Conservation (phyloP, 768 basidiomycete genomes). For the Leucogyrophana mollusca region DNA sequence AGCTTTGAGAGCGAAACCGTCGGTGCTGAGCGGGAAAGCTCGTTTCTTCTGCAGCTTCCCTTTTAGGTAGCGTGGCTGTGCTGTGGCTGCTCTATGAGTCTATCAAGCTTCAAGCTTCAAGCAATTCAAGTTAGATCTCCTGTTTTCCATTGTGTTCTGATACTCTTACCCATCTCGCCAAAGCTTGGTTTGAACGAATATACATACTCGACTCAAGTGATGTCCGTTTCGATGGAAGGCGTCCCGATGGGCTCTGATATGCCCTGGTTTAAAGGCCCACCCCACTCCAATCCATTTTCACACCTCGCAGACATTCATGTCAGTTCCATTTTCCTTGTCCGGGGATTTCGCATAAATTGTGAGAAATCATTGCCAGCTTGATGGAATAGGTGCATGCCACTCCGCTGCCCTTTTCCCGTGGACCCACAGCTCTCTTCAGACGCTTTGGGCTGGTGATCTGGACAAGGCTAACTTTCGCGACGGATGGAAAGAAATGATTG, state of each 20-base stretch:
- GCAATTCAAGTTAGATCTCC: no score
- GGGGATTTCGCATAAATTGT: conserved; percentile 4
- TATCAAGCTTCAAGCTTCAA: no score
- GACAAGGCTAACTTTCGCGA: conserved; percentile 28
- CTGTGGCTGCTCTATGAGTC: not conserved
- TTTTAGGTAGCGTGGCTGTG: conserved; percentile 6
- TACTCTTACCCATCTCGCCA: no score
- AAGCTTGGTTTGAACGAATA: no score
- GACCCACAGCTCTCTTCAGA: conserved; percentile 34
- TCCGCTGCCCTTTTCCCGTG: conserved; percentile 48
- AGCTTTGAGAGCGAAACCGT: not conserved
- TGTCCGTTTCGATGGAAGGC: no score
- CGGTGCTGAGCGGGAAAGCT: conserved; percentile 6
- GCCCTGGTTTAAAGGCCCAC: conserved; percentile 19
- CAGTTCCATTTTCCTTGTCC: conserved; percentile 24
- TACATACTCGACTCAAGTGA: no score
- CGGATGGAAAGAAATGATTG: conserved; percentile 46
- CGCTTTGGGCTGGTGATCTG: conserved; percentile 35
- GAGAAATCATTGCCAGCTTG: conserved; percentile 15
- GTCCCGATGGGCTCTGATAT: not conserved
- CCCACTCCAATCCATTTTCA: conserved; percentile 36
- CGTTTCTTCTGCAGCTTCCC: conserved; percentile 13
- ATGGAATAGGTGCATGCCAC: conserved; percentile 33
- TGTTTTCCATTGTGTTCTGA: no score
- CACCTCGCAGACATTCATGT: conserved; percentile 42